Evolutionary conservation across 345 rosid species (phyloP), one percentile per base, ranked within the genome.

Genomic region (Linum lewisii): DNA sequence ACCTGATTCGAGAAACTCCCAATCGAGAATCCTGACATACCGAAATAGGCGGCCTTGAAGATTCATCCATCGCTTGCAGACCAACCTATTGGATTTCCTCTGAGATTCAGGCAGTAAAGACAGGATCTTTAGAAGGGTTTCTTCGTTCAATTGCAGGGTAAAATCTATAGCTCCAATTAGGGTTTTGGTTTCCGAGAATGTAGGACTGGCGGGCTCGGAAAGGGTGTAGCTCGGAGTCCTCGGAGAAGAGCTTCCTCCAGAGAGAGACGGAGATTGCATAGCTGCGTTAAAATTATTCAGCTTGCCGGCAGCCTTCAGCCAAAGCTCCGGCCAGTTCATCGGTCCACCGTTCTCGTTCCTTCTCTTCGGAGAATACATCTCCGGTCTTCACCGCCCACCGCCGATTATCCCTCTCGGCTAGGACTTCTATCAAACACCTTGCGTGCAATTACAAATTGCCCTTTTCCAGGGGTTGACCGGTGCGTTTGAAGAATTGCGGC

Each of bases 251-350:
- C 23, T 24, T 2, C 24, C 56, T 10, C 23, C 56, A 11, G 87
- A 62, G 29, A 71, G 72, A 63, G 88, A 78, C 32, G 75, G 82
- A 54, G 84, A 74, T 51, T 77, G 88, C 76, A 84, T 71, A 59
- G 84, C 67, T 24, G 82, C 77, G 64, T 77, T 59, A 0, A 74
- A 83, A 45, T 83, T 76, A 52, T 80, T 84, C 49, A 81, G 72
- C 21, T 78, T 63, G 15, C 72, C 72, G 24, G 79, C 62, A 14
- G 73, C 71, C 55, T 76, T 84, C 62, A 75, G 65, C 91, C 85
- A 82, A 65, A 81, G 60, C 51, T 79, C 75, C 0, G 94, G 82
- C 94, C 88, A 83, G 59, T 74, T 80, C 2, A 84, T 72, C 21
- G 70, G 34, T 11, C 9, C 58, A 75, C 18, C 47, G 47, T 42